These are phyloP conservation scores for Cryphonectria japonica DNA, from an alignment of 2,329 filamentous ascomycete genomes.

Conservation along the genomic window DNA sequence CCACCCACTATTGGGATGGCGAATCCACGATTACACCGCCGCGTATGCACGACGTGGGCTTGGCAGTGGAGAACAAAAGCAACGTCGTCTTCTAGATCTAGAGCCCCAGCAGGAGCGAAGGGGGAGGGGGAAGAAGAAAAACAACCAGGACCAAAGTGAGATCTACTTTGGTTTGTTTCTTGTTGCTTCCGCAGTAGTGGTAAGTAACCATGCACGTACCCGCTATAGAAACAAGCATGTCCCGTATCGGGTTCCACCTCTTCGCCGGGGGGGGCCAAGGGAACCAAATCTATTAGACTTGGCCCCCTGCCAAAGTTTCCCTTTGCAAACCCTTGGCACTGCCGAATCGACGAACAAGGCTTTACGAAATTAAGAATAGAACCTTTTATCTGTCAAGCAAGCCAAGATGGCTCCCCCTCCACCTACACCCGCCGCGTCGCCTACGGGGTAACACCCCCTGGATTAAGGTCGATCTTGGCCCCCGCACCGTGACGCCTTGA, in stretches of 20 bases:
- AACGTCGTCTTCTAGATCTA: not conserved
- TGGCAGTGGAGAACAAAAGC: not conserved
- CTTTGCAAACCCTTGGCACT: not conserved
- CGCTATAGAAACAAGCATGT: not conserved
- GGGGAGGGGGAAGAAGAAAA: too few relatives aligned
- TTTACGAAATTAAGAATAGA: not conserved
- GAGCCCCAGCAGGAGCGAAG: not conserved
- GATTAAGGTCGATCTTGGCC: not conserved
- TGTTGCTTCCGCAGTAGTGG: not conserved
- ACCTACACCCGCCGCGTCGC: not conserved
- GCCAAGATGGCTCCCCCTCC: not conserved
- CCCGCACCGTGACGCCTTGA: not conserved
- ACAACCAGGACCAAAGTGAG: too few relatives aligned
- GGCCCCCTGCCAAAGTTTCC: not conserved
- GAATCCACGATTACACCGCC: not conserved
- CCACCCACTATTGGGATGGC: not conserved
- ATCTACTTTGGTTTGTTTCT: not conserved
- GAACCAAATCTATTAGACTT: not conserved
- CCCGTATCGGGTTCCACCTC: not conserved
- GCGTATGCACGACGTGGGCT: slow-evolving; percentile 3
- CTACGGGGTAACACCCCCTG: not conserved
- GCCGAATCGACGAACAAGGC: not conserved
- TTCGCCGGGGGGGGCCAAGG: not conserved
- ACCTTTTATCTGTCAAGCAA: not conserved
- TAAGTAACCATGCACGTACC: too few relatives aligned